These are phyloP conservation scores for Suhomyces coccinellae DNA, from an alignment of 1,139 yeast species.

Conservation along the genomic window DNA sequence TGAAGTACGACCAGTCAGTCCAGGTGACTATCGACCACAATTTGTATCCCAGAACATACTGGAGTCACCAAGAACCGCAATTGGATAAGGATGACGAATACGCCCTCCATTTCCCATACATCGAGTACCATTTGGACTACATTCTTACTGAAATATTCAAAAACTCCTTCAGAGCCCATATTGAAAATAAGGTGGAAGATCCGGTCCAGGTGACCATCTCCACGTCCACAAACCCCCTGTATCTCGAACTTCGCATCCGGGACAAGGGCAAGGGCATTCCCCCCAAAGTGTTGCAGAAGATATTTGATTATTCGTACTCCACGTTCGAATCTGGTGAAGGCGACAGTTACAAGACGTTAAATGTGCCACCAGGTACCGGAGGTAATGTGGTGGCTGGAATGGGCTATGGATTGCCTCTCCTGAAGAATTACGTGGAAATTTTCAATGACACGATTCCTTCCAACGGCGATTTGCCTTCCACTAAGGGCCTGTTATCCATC, in stretches of 20 bases:
- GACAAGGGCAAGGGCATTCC: constrained; percentile 91
- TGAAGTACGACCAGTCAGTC: constrained; percentile 78
- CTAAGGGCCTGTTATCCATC: constrained; percentile 68
- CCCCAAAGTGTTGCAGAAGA: constrained; percentile 58
- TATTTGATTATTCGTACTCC: constrained; percentile 84
- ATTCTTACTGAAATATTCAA: constrained; percentile 84
- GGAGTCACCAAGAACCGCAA: constrained; percentile 36
- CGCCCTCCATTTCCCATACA: constrained; percentile 60
- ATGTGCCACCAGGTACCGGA: constrained; percentile 70
- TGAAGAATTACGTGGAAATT: constrained; percentile 54
- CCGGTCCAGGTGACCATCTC: constrained; percentile 74
- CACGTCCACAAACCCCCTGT: constrained; percentile 43
- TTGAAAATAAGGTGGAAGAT: constrained; percentile 58
- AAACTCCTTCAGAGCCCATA: constrained; percentile 82
- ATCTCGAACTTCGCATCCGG: constrained; percentile 66
- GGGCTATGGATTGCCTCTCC: constrained; percentile 93
- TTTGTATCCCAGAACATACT: constrained; percentile 33
- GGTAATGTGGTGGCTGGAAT: constrained; percentile 86
- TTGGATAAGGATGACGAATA: constrained; percentile 21
- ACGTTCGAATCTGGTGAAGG: constrained; percentile 69
- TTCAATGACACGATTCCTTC: constrained; percentile 38
- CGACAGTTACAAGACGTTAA: constrained; percentile 56
- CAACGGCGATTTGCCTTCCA: constrained; percentile 16
- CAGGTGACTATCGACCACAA: constrained; percentile 55
- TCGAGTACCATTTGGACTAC: constrained; percentile 85